phyloP scores from a whole-genome alignment of 2,329 filamentous ascomycete species.

The Colletotrichum melonis region DNA sequence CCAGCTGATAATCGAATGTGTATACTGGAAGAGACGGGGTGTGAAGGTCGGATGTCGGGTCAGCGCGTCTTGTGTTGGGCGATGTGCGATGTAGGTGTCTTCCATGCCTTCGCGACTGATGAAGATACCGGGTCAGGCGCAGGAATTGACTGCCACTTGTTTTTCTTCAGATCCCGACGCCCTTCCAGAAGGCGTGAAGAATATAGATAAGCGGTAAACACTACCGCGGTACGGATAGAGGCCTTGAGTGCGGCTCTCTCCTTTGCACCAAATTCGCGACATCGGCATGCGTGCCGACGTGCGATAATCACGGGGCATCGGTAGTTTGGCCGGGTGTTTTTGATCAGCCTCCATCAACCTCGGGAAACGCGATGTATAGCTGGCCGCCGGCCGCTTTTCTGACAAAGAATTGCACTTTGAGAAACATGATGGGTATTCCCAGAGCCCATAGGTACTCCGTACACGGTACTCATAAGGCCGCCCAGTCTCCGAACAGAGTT shows the following conservation, averaged over 20 bases:
- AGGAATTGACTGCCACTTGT: neutral
- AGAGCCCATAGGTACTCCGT: neutral
- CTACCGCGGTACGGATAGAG: neutral
- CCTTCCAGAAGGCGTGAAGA: constrained; percentile 23
- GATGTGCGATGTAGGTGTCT: neutral
- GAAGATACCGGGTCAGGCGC: neutral
- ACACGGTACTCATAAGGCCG: too few relatives aligned
- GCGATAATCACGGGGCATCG: neutral
- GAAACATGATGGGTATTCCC: neutral
- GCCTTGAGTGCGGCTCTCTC: constrained; percentile 11
- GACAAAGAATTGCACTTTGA: neutral
- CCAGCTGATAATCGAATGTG: neutral
- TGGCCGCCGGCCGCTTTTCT: neutral
- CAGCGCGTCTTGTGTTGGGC: neutral
- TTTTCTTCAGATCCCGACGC: neutral
- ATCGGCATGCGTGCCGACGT: neutral
- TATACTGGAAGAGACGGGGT: neutral
- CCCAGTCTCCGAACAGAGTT: neutral
- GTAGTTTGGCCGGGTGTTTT: neutral
- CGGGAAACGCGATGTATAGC: neutral
- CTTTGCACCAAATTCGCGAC: neutral
- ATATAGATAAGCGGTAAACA: neutral
- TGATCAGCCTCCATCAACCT: neutral
- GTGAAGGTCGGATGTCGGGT: neutral
- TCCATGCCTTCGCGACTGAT: neutral